phyloP scores from a whole-genome alignment of 768 basidiomycete genomes.

The Amanita pallidorosea region DNA sequence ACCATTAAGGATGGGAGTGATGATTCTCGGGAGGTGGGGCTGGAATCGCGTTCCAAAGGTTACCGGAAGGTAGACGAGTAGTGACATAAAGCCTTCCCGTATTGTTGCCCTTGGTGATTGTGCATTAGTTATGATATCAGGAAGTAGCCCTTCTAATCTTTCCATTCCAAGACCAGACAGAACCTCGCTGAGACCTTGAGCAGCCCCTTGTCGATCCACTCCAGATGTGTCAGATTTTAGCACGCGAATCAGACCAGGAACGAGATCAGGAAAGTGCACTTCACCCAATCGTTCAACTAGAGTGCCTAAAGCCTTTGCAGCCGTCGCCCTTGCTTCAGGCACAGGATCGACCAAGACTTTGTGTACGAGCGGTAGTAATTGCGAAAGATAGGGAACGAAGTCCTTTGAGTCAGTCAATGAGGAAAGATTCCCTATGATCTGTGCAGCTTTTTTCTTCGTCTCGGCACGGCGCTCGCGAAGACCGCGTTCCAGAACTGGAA shows the following conservation, averaged over 20 bases:
- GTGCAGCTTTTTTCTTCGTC: constrained; percentile 89
- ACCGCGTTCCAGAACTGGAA: constrained; percentile 92
- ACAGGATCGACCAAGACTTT: constrained; percentile 92
- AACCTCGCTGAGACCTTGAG: constrained; percentile 94
- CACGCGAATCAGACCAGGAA: constrained; percentile 77
- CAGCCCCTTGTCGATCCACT: constrained; percentile 95
- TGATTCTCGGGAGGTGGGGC: constrained; percentile 91
- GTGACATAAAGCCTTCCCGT: constrained; percentile 96
- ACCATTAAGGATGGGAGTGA: constrained; percentile 84
- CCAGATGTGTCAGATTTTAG: constrained; percentile 90
- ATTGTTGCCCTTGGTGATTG: constrained; percentile 85
- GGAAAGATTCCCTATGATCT: constrained; percentile 96
- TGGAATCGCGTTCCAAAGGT: constrained; percentile 96
- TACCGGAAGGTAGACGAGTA: constrained; percentile 89
- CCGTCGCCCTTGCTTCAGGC: constrained; percentile 94
- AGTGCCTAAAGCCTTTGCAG: constrained; percentile 91
- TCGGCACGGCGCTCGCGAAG: constrained; percentile 87
- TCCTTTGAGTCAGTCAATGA: constrained; percentile 85
- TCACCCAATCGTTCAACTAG: constrained; percentile 97
- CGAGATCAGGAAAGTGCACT: constrained; percentile 88
- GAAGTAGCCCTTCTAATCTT: constrained; percentile 84
- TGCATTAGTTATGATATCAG: constrained; percentile 88
- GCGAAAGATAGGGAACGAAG: constrained; percentile 88
- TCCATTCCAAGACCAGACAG: constrained; percentile 97
- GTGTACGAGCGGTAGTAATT: constrained; percentile 85